phyloP scores from a whole-genome alignment of 1,284 basidiomycete genomes.

The Fereydounia khargensis region DNA sequence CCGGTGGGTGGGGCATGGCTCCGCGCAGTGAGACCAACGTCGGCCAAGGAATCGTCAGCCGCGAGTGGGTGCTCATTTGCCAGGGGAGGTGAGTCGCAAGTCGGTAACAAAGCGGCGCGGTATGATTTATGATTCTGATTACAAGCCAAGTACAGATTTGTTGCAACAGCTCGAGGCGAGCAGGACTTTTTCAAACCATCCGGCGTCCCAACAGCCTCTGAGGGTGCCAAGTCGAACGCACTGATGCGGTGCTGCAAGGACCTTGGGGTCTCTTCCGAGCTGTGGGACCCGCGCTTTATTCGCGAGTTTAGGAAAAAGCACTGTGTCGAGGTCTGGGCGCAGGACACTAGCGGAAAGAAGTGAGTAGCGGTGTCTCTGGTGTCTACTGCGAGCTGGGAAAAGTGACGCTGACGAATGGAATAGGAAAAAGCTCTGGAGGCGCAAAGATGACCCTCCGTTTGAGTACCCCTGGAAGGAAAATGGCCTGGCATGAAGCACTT shows the following conservation, averaged over 20 bases:
- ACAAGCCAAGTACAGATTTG: constrained; percentile 66
- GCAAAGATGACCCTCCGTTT: constrained; percentile 52
- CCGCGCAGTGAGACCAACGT: constrained; percentile 83
- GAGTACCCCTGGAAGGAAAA: constrained; percentile 57
- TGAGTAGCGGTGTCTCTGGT: constrained; percentile 60
- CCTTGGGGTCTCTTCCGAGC: constrained; percentile 88
- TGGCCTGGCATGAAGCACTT: constrained; percentile 10
- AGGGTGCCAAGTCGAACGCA: constrained; percentile 94
- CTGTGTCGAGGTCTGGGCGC: constrained; percentile 76
- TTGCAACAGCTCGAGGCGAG: constrained; percentile 87
- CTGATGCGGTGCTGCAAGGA: constrained; percentile 98
- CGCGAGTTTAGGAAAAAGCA: constrained; percentile 84
- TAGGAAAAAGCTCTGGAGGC: constrained; percentile 54
- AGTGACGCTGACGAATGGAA: neutral
- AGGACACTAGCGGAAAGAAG: constrained; percentile 76
- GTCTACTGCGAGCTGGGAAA: neutral
- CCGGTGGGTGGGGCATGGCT: constrained; percentile 94
- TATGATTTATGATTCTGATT: neutral
- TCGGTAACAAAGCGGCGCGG: neutral
- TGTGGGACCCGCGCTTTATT: constrained; percentile 96
- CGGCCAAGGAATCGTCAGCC: constrained; percentile 74
- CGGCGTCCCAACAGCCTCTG: constrained; percentile 88
- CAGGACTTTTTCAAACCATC: constrained; percentile 93
- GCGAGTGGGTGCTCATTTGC: constrained; percentile 93
- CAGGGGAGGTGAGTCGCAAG: constrained; percentile 75